A percentile compares a stretch with the other conserved stretches of the same genome.
Evolutionary conservation across 1,284 basidiomycete genomes (phyloP).

Genomic region (Pyrrhoderma noxium): DNA sequence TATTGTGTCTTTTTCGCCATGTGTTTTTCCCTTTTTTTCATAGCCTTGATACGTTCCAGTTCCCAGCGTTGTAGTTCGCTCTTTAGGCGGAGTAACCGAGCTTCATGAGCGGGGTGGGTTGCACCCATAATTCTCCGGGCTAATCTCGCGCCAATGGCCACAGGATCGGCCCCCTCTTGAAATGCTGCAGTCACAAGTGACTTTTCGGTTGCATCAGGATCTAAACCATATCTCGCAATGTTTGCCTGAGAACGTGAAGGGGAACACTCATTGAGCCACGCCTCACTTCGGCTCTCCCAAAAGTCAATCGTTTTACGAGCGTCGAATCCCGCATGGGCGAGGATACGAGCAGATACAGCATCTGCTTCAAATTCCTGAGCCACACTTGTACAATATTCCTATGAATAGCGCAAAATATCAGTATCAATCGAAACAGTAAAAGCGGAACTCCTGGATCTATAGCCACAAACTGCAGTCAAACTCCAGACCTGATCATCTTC

Average conservation of each 20-base stretch:
- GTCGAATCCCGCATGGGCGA: conserved; percentile 83
- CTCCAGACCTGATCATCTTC: too few species aligned
- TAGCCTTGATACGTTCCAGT: conserved; percentile 9
- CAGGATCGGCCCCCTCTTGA: background rate
- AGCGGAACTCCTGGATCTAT: background rate
- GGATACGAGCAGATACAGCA: conserved; percentile 77
- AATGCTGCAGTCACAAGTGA: background rate
- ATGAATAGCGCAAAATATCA: background rate
- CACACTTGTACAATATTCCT: conserved; percentile 61
- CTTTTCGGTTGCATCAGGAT: background rate
- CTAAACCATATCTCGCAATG: background rate
- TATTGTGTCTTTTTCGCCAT: background rate
- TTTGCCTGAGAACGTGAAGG: conserved; percentile 20
- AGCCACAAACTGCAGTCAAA: background rate
- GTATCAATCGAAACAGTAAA: background rate
- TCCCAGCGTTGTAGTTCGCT: conserved; percentile 16
- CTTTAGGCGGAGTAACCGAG: conserved; percentile 15
- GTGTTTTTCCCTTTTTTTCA: conserved; percentile 6
- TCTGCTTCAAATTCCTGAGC: conserved; percentile 85
- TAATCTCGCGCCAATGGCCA: background rate
- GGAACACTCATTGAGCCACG: conserved; percentile 34
- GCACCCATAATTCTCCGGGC: conserved; percentile 15
- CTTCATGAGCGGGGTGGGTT: conserved; percentile 14
- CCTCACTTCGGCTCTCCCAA: conserved; percentile 51
- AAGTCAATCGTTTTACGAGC: conserved; percentile 66